Base-by-base conservation (phyloP, 257 asterid genomes). In the Capsicum baccatum region DNA sequence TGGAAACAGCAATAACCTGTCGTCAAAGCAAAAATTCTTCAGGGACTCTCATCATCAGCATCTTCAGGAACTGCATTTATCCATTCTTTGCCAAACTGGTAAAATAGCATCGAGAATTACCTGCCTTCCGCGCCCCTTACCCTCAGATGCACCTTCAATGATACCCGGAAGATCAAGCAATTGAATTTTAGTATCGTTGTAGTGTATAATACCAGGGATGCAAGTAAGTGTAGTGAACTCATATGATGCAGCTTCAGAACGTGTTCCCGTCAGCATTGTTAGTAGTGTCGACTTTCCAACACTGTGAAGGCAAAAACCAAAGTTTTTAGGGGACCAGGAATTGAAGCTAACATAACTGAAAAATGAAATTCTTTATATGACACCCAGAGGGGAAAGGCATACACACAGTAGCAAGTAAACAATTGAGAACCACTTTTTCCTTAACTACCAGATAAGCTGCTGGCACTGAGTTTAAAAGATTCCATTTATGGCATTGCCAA, bases 121-220 rank as follows among this genome's bases (percentile, higher is more conserved):
- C 98, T 96, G 99, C 88, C 99, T 91, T 89, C 99, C 99, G 88
- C 99, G 99, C 79, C 99, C 99, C 91, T 96, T 96, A 86, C 99
- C 99, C 90, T 96, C 99, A 68, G 99, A 93, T 62, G 99, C 99
- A 68, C 99, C 99, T 88, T 96, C 99, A 54, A 96, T 96, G 87
- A 96, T 96, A 86, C 99, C 99, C 71, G 98, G 99, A 89, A 96
- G 99, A 94, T 96, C 99, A 59, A 96, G 99, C 86, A 96, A 85
- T 92, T 96, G 99, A 84, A 96, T 94, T 91, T 96, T 96, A 81
- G 99, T 96, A 83, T 93, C 99, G 70, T 96, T 96, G 71, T 96
- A 96, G 92, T 96, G 94, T 85, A 96, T 96, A 85, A 96, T 92
- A 64, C 99, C 99, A 19, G 99, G 99, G 86, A 96, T 96, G 89